Conservation (phyloP, 2,329 filamentous ascomycete genomes). For the Pestalotiopsis sp. region DNA sequence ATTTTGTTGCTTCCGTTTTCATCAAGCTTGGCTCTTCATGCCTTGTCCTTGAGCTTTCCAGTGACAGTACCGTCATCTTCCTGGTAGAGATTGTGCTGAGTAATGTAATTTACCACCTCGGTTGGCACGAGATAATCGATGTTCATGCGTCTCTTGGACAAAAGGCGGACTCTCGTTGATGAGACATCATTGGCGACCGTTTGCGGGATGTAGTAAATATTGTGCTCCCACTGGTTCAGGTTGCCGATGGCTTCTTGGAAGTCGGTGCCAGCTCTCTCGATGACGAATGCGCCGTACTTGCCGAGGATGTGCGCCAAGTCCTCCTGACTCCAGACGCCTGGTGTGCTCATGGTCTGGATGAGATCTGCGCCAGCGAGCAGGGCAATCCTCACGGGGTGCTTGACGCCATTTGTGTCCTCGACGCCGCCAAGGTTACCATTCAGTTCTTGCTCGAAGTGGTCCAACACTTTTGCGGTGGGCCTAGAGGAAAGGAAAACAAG, state of each 20-base stretch:
- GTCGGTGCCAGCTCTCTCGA: conserved; percentile 87
- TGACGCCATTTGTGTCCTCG: conserved; percentile 64
- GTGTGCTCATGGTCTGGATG: conserved; percentile 71
- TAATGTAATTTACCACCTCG: conserved; percentile 73
- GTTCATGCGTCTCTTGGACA: conserved; percentile 77
- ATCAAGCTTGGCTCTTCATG: neutral
- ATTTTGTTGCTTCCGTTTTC: neutral
- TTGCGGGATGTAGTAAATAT: conserved; percentile 85
- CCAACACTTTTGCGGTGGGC: conserved; percentile 84
- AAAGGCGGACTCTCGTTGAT: conserved; percentile 78
- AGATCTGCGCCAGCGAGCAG: conserved; percentile 79
- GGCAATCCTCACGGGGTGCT: conserved; percentile 70
- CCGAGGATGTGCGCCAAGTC: conserved; percentile 89
- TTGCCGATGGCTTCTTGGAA: conserved; percentile 84
- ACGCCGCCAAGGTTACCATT: conserved; percentile 77
- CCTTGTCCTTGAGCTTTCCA: conserved; percentile 28
- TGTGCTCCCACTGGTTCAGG: conserved; percentile 79
- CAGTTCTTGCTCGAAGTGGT: conserved; percentile 90
- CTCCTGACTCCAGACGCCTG: conserved; percentile 77
- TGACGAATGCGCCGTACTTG: conserved; percentile 75
- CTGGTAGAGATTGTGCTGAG: conserved; percentile 62
- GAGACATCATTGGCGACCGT: conserved; percentile 85
- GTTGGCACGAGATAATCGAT: conserved; percentile 76
- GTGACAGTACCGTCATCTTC: conserved; percentile 22
- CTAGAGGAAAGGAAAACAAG: neutral